These are phyloP conservation scores for Wickerhamiella parazyma DNA, from an alignment of 805 yeast species.

Conservation along the genomic window DNA sequence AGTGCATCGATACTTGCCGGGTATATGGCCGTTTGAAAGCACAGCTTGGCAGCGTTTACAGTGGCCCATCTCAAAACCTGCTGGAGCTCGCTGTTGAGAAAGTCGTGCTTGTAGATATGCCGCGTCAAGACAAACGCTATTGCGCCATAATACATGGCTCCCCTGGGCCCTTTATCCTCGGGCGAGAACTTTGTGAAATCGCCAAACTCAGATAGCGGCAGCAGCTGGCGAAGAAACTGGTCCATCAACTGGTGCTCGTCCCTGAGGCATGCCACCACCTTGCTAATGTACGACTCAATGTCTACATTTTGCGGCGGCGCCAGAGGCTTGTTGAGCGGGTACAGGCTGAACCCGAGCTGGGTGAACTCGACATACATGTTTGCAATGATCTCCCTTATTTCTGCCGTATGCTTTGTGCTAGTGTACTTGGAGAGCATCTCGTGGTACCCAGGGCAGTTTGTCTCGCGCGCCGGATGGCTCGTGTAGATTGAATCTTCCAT, in stretches of 20 bases:
- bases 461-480: neutral
- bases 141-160: neutral
- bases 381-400: neutral
- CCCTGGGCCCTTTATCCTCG: neutral
- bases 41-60: neutral
- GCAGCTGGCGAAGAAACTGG: neutral
- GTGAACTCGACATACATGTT: neutral
- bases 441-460: neutral
- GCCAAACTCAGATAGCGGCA: neutral
- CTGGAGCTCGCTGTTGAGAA: neutral
- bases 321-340: neutral
- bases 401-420: neutral
- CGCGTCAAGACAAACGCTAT: neutral
- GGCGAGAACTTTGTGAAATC: neutral
- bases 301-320: neutral
- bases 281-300: neutral
- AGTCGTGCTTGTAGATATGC: neutral
- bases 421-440: neutral
- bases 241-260: neutral
- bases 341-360: neutral
- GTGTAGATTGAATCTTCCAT: slow-evolving; percentile 3
- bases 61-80: neutral
- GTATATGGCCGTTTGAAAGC: neutral
- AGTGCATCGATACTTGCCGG: neutral
- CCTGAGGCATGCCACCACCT: neutral